Percentiles rank a stretch among this genome's conserved stretches.
phyloP scores from a whole-genome alignment of 805 yeast species.

The Cyberlindnera saturnus region DNA sequence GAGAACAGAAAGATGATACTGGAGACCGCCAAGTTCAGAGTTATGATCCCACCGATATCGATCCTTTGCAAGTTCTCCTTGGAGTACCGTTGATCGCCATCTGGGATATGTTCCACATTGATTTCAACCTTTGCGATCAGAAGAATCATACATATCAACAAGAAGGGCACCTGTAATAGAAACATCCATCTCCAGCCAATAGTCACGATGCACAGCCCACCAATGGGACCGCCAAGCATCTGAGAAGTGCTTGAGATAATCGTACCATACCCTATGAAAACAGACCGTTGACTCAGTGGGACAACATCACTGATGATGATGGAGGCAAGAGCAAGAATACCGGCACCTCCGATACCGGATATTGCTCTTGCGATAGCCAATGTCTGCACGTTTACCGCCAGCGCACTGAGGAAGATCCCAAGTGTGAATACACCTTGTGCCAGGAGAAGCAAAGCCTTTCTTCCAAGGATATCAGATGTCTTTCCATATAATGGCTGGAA shows the following conservation, averaged over 20 bases:
- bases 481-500: conserved; percentile 74
- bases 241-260: conserved; percentile 34
- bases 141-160: conserved; percentile 20
- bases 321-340: conserved; percentile 43
- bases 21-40: conserved; percentile 29
- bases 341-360: conserved; percentile 58
- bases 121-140: conserved; percentile 27
- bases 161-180: conserved; percentile 34
- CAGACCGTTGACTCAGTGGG: conserved; percentile 45
- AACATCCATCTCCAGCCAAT: conserved; percentile 43
- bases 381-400: conserved; percentile 36
- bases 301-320: conserved; percentile 52
- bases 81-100: conserved; percentile 24
- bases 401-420: conserved; percentile 38
- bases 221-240: conserved; percentile 39
- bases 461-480: conserved; percentile 58
- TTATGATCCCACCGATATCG: conserved; percentile 36
- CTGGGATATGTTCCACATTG: conserved; percentile 23
- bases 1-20: conserved; percentile 31
- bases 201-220: conserved; percentile 32
- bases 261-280: conserved; percentile 46
- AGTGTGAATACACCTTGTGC: conserved; percentile 40
- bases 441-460: conserved; percentile 38
- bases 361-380: conserved; percentile 46
- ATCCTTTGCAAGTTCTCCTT: conserved; percentile 30